A percentile compares a stretch with the other conserved stretches of the same genome.
Conservation (phyloP, 805 yeast species). For the Starmerella riodocensis region DNA sequence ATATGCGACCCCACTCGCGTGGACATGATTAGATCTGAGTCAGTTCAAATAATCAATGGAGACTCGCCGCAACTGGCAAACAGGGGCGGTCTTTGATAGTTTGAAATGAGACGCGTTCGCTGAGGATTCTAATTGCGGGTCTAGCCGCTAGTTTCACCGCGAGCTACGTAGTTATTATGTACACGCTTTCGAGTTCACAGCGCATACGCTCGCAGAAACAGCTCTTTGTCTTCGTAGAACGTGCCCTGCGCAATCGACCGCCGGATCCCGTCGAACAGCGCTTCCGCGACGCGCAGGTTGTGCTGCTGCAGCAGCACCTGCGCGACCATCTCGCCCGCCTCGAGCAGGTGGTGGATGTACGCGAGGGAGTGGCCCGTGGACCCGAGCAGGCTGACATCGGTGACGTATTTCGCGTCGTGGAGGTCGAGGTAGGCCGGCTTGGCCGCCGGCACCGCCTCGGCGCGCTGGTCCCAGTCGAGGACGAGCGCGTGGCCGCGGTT, state of each 20-base stretch:
- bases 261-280: constrained; percentile 27
- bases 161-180: too few species aligned
- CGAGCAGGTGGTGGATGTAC: constrained; percentile 32
- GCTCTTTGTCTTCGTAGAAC: constrained; percentile 20
- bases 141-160: too few species aligned
- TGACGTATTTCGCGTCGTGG: constrained; percentile 24
- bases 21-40: too few species aligned
- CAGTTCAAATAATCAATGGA: too few species aligned
- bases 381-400: constrained; percentile 25
- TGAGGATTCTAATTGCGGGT: too few species aligned
- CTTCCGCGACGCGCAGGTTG: constrained; percentile 24
- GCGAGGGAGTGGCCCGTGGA: constrained; percentile 26
- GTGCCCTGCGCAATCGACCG: constrained; percentile 23
- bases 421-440: constrained; percentile 25
- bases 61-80: too few species aligned
- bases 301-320: constrained; percentile 32
- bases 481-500: constrained; percentile 31
- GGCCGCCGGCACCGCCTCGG: constrained; percentile 15
- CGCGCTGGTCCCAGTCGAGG: constrained; percentile 17
- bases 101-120: too few species aligned
- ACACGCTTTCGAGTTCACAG: not conserved
- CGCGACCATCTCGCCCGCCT: constrained; percentile 34
- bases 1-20: too few species aligned
- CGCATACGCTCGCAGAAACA: constrained; percentile 2
- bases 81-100: too few species aligned